Conservation (phyloP, 2,329 filamentous ascomycete genomes). For the Dactylellina leptospora region DNA sequence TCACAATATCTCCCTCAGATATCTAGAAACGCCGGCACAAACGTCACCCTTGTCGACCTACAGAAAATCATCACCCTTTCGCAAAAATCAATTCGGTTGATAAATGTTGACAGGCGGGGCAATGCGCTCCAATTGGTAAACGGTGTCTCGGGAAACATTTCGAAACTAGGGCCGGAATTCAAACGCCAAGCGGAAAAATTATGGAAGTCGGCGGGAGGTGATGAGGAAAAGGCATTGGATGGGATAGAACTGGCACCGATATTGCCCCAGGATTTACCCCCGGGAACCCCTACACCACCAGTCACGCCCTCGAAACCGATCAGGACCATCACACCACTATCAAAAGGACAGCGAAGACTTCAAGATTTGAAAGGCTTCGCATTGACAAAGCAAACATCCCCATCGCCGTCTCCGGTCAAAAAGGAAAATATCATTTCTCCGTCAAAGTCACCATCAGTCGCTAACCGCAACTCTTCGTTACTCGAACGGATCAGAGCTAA, state of each 20-base stretch:
- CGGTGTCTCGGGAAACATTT: constrained; percentile 27
- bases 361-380: constrained; percentile 40
- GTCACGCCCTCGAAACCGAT: constrained; percentile 36
- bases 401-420: constrained; percentile 34
- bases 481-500: constrained; percentile 41
- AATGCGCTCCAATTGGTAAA: constrained; percentile 38
- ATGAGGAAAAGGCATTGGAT: constrained; percentile 20
- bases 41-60: constrained; percentile 35
- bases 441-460: constrained; percentile 26
- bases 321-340: constrained; percentile 6
- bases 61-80: constrained; percentile 31
- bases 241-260: constrained; percentile 38
- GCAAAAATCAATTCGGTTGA: constrained; percentile 18
- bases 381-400: constrained; percentile 30
- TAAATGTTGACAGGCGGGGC: constrained; percentile 22
- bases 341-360: constrained; percentile 38
- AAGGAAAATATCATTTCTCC: constrained; percentile 31
- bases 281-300: constrained; percentile 17
- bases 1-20: constrained; percentile 38
- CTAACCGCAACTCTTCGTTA: constrained; percentile 31
- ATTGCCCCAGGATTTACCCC: background rate
- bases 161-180: constrained; percentile 27
- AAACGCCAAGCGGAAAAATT: constrained; percentile 19
- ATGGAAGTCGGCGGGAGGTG: constrained; percentile 14
- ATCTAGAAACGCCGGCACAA: constrained; percentile 35